Evolutionary conservation across 106 monocot genomes (phyloP), one percentile per base, ranked within the genome.

Genomic region (Agapanthus africanus): DNA sequence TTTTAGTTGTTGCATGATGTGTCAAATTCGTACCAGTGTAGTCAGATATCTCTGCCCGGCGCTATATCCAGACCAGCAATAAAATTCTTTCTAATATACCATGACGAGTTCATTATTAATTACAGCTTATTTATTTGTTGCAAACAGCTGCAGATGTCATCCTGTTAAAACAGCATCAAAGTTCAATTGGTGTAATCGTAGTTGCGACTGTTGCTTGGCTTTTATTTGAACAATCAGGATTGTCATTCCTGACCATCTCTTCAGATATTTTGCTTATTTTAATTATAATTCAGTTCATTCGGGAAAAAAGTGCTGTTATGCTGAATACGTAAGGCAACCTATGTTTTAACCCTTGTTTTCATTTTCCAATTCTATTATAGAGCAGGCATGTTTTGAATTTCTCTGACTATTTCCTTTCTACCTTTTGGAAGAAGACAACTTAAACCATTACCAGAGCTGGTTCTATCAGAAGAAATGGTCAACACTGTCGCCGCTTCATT

Each of bases 381-480:
- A 25, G 27, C 64, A 27, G 16, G 6, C 36, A 33, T 64, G 38
- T 56, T n/a, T n/a, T 56, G 28, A 8, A 9, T 10, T 19, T 4
- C 35, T 63, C 19, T 37, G n/a, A n/a, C 2, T 64, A 39, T 21
- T 35, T 32, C 23, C 37, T 39, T 41, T 37, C 31, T 56, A 2
- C 23, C 51, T 23, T 54, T 26, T 46, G 28, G 1, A n/a, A n/a
- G n/a, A 79, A 99, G 92, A 77, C 87, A 86, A 59, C 73, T 85
- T 37, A 76, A 80, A 54, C 97, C 97, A 59, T 76, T 99, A 60
- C 97, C 97, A 36, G 97, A 99, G 67, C 77, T 99, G 59, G 84
- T 87, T 13, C 66, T 99, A 56, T 92, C 97, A 54, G 97, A 99
- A 73, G 97, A 99, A 81, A 99, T 99, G 92, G 97, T 99, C 38